These are phyloP conservation scores for Mycena amicta DNA, from an alignment of 768 basidiomycete genomes.

Conservation along the genomic window DNA sequence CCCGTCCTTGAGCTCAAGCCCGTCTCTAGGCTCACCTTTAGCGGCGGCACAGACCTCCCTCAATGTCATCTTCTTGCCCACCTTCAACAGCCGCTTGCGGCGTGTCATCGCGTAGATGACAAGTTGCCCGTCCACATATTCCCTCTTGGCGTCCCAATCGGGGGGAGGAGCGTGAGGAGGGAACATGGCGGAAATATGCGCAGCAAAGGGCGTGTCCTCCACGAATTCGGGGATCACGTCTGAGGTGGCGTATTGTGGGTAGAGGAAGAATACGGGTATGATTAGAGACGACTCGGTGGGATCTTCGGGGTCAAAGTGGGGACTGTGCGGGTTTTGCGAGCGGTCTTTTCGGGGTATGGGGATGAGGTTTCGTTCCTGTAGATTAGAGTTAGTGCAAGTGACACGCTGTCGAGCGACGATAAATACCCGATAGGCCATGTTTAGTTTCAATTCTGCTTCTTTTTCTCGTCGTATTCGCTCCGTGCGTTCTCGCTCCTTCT, in stretches of 20 bases:
- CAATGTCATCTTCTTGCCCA: constrained; percentile 89
- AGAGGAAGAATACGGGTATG: constrained; percentile 90
- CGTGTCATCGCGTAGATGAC: constrained; percentile 84
- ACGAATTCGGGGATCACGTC: constrained; percentile 87
- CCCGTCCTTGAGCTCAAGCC: constrained; percentile 82
- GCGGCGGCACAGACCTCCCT: constrained; percentile 71
- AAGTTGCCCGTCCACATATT: constrained; percentile 67
- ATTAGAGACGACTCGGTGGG: constrained; percentile 61
- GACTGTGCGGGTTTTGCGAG: constrained; percentile 57
- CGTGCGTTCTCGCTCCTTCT: constrained; percentile 50
- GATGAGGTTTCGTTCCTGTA: constrained; percentile 75
- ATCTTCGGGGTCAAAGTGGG: constrained; percentile 71
- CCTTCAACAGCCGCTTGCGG: constrained; percentile 77
- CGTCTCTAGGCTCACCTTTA: constrained; percentile 66
- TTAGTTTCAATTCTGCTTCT: constrained; percentile 56
- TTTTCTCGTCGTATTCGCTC: constrained; percentile 52
- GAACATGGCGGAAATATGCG: constrained; percentile 82
- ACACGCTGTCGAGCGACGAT: no score
- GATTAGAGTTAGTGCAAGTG: no score
- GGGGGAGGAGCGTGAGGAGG: constrained; percentile 67
- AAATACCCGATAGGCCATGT: constrained; percentile 69
- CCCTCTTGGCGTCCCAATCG: constrained; percentile 72
- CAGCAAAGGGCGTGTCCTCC: constrained; percentile 81
- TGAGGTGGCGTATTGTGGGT: constrained; percentile 86
- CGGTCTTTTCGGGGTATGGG: constrained; percentile 53